Evolutionary conservation across 208 protist genomes (phyloP).

Genomic region (Wallacemonas sp.): DNA sequence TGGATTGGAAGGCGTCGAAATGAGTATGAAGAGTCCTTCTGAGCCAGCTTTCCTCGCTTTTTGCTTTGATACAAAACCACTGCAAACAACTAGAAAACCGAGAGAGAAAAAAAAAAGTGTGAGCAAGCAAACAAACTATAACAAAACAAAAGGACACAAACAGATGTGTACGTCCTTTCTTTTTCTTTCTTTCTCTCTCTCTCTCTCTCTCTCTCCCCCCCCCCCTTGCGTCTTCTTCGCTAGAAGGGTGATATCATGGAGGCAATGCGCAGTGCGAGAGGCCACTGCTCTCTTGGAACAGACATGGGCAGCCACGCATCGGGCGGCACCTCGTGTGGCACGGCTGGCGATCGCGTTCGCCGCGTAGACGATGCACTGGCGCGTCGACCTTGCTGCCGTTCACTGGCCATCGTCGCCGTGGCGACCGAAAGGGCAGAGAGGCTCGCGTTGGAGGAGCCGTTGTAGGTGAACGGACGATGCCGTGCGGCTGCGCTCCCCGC

Average conservation of each 20-base stretch:
- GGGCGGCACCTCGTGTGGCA: conserved; percentile 24
- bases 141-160: too few relatives aligned
- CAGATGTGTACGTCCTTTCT: too few relatives aligned
- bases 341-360: conserved; percentile 2
- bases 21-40: too few relatives aligned
- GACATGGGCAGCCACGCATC: conserved; percentile 54
- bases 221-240: background rate
- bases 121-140: background rate
- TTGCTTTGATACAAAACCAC: too few relatives aligned
- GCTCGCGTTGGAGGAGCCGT: conserved; percentile 9
- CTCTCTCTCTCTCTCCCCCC: background rate
- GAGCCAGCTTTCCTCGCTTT: too few relatives aligned
- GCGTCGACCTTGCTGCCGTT: too few relatives aligned
- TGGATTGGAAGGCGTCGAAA: background rate
- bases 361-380: background rate
- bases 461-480: too few relatives aligned
- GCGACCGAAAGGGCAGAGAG: conserved; percentile 2
- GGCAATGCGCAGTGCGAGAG: conserved; percentile 41
- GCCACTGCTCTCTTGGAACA: conserved; percentile 52
- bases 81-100: too few relatives aligned
- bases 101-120: background rate
- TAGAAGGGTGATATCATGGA: conserved; percentile 58
- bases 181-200: conserved; percentile 8
- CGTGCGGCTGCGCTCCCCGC: background rate
- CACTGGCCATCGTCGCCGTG: background rate